A percentile compares a stretch with the other conserved stretches of the same genome.
These are phyloP conservation scores for Leishmania gerbilli DNA, from an alignment of 208 protist genomes.

Conservation along the genomic window DNA sequence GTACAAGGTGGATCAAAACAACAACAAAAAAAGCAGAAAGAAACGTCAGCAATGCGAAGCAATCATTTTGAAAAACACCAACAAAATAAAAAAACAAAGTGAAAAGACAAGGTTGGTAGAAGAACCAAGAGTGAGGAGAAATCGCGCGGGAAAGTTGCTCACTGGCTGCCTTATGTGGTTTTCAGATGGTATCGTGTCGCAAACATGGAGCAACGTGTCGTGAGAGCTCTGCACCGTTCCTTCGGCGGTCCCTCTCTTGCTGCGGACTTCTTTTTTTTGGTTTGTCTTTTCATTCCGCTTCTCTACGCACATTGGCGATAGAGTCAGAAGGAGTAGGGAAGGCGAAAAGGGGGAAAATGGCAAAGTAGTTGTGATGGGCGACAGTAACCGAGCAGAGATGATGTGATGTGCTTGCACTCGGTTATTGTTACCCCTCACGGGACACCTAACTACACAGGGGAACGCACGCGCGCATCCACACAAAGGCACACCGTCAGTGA, in stretches of 20 bases:
- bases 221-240: background rate
- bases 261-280: background rate
- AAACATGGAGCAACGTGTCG: too few relatives aligned
- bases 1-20: background rate
- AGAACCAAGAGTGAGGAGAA: background rate
- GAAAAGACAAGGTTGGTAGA: background rate
- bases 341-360: background rate
- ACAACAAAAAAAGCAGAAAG: background rate
- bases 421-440: background rate
- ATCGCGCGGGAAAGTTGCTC: background rate
- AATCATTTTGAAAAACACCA: background rate
- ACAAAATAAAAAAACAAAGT: background rate
- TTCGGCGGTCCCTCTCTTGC: background rate
- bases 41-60: too few relatives aligned
- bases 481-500: background rate
- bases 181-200: background rate
- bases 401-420: background rate
- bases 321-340: background rate
- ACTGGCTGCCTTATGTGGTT: background rate
- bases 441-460: background rate
- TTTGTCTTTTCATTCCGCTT: background rate
- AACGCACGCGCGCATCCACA: background rate
- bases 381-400: background rate
- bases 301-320: background rate
- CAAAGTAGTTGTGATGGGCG: background rate